Base-by-base conservation (phyloP, 495 filamentous ascomycete genomes). In the Talaromyces adpressus region DNA sequence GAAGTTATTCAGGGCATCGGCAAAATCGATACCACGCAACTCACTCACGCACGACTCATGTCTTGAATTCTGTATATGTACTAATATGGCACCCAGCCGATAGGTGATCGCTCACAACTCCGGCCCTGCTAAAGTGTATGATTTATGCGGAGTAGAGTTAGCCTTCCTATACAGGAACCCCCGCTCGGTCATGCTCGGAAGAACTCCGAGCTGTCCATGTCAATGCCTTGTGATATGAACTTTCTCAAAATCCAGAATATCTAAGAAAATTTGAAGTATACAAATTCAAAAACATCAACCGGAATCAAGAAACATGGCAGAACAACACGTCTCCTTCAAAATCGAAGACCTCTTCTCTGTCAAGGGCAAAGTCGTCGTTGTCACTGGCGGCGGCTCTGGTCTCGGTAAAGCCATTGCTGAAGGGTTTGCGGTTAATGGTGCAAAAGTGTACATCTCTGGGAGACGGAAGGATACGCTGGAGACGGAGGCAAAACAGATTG, bases 361-460 rank as follows among this genome's bases (percentile, higher is more conserved):
- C 34, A 83, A 83, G 72, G 79, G 79, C 67, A 82, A 82, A 69
- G 79, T 82, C 68, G 80, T 81, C 69, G 70, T 83, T 65, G 75
- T 84, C 30, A 84, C 81, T 25, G 82, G 82, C 41, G 82, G 65
- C 18, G 62, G 62, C 4, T 67, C 65, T 25, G 62, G 62, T 16
- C 45, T 67, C 47, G 65, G 65, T 25, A 64, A 64, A 57, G 58
- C 62, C 3, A 62, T 64, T 29, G 62, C 65, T 22, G 57, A 67
- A 52, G 62, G 57, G n/a, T 64, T 92, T 6, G 86, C 80, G 1
- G 56, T 67, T 59, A 86, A 88, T 65, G 89, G 89, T 8, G 88
- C 89, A 1, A 86, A 84, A 67, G 83, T 92, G 58, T 92, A 89
- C 76, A 84, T 92, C 66, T 69, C 90, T 45, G 88, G 87, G 16